Percentiles rank a stretch among this genome's conserved stretches.
Evolutionary conservation across 2,329 filamentous ascomycete species (phyloP).

Genomic region (Xylaria sp.): DNA sequence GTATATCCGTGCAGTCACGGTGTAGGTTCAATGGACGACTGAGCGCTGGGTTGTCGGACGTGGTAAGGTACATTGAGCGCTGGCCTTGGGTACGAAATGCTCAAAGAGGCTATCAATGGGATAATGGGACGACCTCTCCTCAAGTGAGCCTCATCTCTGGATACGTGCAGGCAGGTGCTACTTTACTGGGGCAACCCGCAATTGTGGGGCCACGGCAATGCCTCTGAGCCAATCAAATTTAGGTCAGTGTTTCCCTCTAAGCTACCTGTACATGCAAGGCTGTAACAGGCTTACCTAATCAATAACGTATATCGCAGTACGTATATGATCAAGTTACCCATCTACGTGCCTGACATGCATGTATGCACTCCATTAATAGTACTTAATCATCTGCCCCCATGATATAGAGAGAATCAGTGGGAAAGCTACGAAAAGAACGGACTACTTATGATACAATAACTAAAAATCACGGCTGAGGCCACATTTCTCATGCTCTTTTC

Average conservation of each 20-base stretch:
- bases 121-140: not conserved
- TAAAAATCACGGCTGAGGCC: no score
- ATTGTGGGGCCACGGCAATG: not conserved
- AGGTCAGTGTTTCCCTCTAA: not conserved
- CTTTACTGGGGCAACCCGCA: constrained; percentile 1
- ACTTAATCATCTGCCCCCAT: no score
- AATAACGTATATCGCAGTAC: no score
- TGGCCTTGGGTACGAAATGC: not conserved
- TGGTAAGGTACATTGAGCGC: not conserved
- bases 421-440: no score
- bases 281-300: not conserved
- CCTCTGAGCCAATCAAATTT: not conserved
- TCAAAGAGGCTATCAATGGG: constrained; percentile 2
- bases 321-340: no score
- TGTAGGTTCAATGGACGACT: not conserved
- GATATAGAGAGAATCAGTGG: no score
- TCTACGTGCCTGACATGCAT: no score
- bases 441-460: no score
- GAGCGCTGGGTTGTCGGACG: not conserved
- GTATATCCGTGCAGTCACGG: not conserved
- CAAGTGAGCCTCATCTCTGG: constrained; percentile 10
- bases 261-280: not conserved
- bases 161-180: constrained; percentile 8
- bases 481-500: no score
- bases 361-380: no score